Conservation (phyloP, 78 protist genomes). For the Dictyostelium intermedium region DNA sequence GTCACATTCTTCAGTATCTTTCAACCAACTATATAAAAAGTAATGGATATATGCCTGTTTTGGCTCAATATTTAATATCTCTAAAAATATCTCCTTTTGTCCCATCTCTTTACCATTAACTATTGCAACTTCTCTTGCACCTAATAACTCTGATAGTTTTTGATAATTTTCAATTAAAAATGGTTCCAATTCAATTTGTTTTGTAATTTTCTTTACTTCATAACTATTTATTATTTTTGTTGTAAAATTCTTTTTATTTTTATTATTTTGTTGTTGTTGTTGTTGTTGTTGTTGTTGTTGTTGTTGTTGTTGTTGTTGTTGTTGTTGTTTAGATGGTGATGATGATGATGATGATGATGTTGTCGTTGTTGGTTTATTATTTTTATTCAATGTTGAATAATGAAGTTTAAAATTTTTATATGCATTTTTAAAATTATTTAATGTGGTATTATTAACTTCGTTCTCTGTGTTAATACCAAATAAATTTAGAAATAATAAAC, state of each 20-base stretch:
- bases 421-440: not conserved
- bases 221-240: not conserved
- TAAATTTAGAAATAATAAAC: not conserved
- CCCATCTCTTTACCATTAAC: not conserved
- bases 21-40: not conserved
- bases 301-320: not conserved
- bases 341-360: not conserved
- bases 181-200: not conserved
- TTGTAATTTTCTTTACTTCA: not conserved
- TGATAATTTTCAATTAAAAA: not conserved
- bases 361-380: not conserved
- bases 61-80: not conserved
- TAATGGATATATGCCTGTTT: not conserved
- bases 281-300: not conserved
- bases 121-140: not conserved
- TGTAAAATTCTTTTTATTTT: not conserved
- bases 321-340: not conserved
- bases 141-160: not conserved
- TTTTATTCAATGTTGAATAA: not conserved
- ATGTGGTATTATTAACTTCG: not conserved
- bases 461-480: not conserved
- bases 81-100: not conserved
- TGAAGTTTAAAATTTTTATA: not conserved
- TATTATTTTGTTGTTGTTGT: not conserved
- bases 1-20: not conserved